Evolutionary conservation across 495 filamentous ascomycete genomes (phyloP), one percentile per base, ranked within the genome.

Genomic region (Astrothelium macrocarpum): DNA sequence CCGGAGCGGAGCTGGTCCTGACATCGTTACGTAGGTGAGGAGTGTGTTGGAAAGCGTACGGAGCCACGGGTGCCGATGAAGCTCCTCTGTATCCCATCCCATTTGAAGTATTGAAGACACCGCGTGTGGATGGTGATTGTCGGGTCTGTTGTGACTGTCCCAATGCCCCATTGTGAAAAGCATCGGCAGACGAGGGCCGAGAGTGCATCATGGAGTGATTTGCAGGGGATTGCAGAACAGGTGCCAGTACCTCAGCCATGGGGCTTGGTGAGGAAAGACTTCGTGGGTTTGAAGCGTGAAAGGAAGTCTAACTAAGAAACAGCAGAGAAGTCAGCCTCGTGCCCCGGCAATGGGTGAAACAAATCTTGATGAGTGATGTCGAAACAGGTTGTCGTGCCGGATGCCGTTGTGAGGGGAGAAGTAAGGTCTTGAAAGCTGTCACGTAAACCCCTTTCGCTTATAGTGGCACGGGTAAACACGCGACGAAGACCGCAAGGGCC

Each of bases 11-110:
- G 26, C 81, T 82, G 7, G 87, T 81, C 67, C 87, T 83, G 71
- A 83, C 84, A 43, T 91, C 87, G 49, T 82, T 79, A 26, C 86
- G 83, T 60, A 86, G 79, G 72, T 89, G 82, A 26, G 91, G 88
- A 61, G 90, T 89, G 70, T 80, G 82, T 34, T 85, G 89, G 75
- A 94, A 95, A 34, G 90, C 88, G 77, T 97, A 96, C 12, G 90
- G 89, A 69, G 91, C 88, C 56, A 89, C 81, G 31, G 87, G 84
- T 60, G 85, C 84, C 64, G 83, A 76, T 53, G 85, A 80, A 70
- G 86, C 80, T 67, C 84, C 83, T 75, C 90, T 84, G 78, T 95
- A 96, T 34, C 68, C 71, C 67, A 43, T 65, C 39, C 39, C 70
- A 64, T 68, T 61, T 58, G 61, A 60, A 32, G 36, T 60, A 53